Evolutionary conservation across 768 basidiomycete genomes (phyloP).

Genomic region (Suillus placidus): DNA sequence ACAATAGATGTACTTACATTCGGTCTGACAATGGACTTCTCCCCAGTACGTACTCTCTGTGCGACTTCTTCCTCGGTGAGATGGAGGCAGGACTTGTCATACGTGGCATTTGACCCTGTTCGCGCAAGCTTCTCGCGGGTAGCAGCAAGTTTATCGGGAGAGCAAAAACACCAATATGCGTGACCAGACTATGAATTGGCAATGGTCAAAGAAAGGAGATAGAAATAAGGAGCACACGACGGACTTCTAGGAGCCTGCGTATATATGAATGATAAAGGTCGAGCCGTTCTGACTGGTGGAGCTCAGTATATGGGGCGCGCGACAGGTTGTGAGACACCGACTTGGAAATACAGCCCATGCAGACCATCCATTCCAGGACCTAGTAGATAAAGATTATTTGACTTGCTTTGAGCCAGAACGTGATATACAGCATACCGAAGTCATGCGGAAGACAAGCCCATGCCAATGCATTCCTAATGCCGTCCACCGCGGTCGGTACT

Average conservation of each 20-base stretch:
- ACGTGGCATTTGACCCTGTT: conserved; percentile 74
- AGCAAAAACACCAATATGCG: conserved; percentile 96
- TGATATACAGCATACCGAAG: conserved; percentile 56
- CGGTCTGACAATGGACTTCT: conserved; percentile 82
- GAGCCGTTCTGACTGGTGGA: conserved; percentile 79
- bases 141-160: conserved; percentile 64
- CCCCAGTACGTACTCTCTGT: conserved; percentile 70
- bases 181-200: conserved; percentile 62
- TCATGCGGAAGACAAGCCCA: conserved; percentile 96
- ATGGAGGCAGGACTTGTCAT: conserved; percentile 88
- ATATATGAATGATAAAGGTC: conserved; percentile 82
- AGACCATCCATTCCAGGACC: conserved; percentile 79
- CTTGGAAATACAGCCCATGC: conserved; percentile 88
- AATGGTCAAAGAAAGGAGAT: neutral
- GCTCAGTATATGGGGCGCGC: conserved; percentile 6
- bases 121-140: conserved; percentile 73
- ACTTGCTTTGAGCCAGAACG: conserved; percentile 1
- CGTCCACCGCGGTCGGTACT: conserved; percentile 87
- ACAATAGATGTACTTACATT: conserved; percentile 59
- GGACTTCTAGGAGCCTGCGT: conserved; percentile 74
- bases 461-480: conserved; percentile 69
- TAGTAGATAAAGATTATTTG: conserved; percentile 41
- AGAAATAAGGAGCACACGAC: conserved; percentile 11
- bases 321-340: conserved; percentile 28
- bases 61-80: conserved; percentile 85